Evolutionary conservation across 1,284 basidiomycete genomes (phyloP).

Genomic region (Peniophora sp.): DNA sequence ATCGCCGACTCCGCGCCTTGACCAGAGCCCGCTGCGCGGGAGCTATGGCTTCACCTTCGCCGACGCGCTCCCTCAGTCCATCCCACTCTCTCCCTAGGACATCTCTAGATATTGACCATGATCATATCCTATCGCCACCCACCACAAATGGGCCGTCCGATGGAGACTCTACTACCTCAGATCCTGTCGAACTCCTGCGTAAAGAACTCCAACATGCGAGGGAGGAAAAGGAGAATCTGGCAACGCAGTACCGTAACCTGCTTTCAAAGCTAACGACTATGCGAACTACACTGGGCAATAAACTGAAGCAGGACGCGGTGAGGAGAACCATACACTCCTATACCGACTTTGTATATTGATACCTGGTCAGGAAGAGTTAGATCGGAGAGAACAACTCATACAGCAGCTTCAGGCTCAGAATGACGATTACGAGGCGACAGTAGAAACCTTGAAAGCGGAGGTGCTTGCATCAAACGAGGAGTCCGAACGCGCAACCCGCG

Average conservation of each 20-base stretch:
- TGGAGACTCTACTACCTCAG: conserved; percentile 11
- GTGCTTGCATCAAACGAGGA: conserved; percentile 71
- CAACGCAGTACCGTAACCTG: conserved; percentile 80
- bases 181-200: conserved; percentile 47
- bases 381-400: conserved; percentile 78
- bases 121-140: no score
- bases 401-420: conserved; percentile 70
- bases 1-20: no score
- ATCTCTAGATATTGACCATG: no score
- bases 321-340: conserved; percentile 26
- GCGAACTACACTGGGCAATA: conserved; percentile 90
- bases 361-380: conserved; percentile 79
- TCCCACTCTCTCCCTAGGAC: no score
- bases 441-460: conserved; percentile 75
- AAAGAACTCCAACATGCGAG: conserved; percentile 51
- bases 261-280: conserved; percentile 88
- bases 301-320: conserved; percentile 94
- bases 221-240: conserved; percentile 81
- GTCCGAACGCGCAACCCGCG: conserved; percentile 55
- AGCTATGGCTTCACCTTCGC: no score
- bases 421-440: conserved; percentile 58
- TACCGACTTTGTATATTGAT: conserved; percentile 8
- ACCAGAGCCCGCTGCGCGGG: no score
- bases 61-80: no score
- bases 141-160: no score